phyloP scores from a whole-genome alignment of 2,329 filamentous ascomycete species.

The Ambrosiella xylebori region DNA sequence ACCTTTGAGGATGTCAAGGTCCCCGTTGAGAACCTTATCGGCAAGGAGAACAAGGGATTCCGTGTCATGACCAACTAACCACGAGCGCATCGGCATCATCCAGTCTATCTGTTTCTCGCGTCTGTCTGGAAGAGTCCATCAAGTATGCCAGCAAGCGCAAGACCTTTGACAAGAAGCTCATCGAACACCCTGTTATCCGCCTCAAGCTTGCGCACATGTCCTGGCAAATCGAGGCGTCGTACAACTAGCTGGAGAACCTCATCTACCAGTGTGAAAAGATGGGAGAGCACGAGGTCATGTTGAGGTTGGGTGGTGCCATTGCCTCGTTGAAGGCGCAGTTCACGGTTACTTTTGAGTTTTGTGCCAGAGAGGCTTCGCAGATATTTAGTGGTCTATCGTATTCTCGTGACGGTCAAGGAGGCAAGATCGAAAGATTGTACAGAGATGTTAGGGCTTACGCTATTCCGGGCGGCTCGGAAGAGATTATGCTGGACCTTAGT shows the following conservation, averaged over 20 bases:
- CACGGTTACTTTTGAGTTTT: constrained; percentile 93
- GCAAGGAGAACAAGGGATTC: constrained; percentile 97
- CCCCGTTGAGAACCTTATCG: constrained; percentile 93
- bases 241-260: constrained; percentile 90
- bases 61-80: constrained; percentile 93
- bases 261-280: constrained; percentile 88
- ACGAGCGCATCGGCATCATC: constrained; percentile 97
- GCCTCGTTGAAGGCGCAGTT: constrained; percentile 86
- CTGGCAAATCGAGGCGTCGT: constrained; percentile 90
- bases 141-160: constrained; percentile 95
- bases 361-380: constrained; percentile 86
- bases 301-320: constrained; percentile 86
- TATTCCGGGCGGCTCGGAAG: constrained; percentile 86
- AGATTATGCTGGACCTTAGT: constrained; percentile 96
- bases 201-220: constrained; percentile 98
- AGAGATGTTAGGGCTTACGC: constrained; percentile 91
- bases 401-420: constrained; percentile 82
- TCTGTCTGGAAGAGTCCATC: constrained; percentile 91
- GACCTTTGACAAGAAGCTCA: constrained; percentile 91
- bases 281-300: constrained; percentile 88
- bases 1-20: constrained; percentile 99
- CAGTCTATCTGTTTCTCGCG: constrained; percentile 87
- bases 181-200: constrained; percentile 92
- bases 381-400: constrained; percentile 94
- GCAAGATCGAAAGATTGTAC: constrained; percentile 87